Evolutionary conservation across 192 early-diverging fungal species (phyloP).

Genomic region (Backusella tarrabulga): DNA sequence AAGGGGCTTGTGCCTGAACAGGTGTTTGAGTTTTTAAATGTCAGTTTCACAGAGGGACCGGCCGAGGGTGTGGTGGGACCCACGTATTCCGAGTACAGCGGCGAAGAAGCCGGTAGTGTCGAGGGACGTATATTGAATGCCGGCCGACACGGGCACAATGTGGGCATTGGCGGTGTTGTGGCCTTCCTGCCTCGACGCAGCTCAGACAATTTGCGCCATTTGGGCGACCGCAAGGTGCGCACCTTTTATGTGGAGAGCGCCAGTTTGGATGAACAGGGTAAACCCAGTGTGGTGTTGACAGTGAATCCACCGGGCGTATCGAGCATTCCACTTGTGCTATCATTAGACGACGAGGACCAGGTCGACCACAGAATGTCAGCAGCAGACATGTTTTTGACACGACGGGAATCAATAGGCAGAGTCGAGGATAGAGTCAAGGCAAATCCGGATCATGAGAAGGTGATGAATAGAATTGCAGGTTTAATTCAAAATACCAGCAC

Average conservation of each 20-base stretch:
- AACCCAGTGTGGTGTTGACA: slow-evolving; percentile 36
- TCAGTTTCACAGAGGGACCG: slow-evolving; percentile 18
- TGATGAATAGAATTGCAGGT: slow-evolving; percentile 18
- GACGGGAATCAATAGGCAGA: background rate
- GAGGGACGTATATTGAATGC: slow-evolving; percentile 66
- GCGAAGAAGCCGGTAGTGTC: slow-evolving; percentile 23
- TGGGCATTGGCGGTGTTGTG: slow-evolving; percentile 71
- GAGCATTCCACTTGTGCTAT: background rate
- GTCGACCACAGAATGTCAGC: background rate
- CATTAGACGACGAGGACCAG: background rate
- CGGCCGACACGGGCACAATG: slow-evolving; percentile 41
- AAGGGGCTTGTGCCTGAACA: slow-evolving; percentile 25
- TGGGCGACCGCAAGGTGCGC: slow-evolving; percentile 37
- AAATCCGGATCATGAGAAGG: slow-evolving; percentile 15
- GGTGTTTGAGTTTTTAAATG: slow-evolving; percentile 24
- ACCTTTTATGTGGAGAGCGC: slow-evolving; percentile 66
- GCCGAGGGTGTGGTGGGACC: slow-evolving; percentile 41
- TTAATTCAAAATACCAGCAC: slow-evolving; percentile 7
- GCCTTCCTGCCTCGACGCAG: slow-evolving; percentile 44
- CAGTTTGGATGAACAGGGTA: slow-evolving; percentile 43
- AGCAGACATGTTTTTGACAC: background rate
- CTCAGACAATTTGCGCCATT: background rate
- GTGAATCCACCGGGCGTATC: slow-evolving; percentile 7
- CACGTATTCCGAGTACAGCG: slow-evolving; percentile 49
- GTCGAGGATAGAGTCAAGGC: background rate